Conservation (phyloP, 2,329 filamentous ascomycete genomes). For the Didymella exigua region DNA sequence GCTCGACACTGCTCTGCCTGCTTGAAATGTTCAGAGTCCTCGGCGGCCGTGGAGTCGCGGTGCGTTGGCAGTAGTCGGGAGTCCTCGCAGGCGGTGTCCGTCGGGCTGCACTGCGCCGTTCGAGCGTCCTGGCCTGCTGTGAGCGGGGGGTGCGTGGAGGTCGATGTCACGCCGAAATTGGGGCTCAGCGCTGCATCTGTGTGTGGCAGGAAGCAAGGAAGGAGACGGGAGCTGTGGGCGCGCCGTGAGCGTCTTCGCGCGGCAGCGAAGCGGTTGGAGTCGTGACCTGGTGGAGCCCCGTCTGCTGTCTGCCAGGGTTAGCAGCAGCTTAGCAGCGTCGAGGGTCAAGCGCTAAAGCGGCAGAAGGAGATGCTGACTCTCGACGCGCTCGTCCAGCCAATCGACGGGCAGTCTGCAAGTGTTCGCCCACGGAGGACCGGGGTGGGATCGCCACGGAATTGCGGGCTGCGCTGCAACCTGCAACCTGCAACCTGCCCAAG, state of each 20-base stretch:
- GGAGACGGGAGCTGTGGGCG: conserved; percentile 6
- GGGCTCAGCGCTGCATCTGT: conserved; percentile 13
- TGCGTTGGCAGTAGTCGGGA: conserved; percentile 1
- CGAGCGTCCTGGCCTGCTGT: conserved; percentile 15
- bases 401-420: conserved; percentile 17
- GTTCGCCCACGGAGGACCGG: conserved; percentile 8
- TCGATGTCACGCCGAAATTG: conserved; percentile 18
- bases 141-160: conserved; percentile 6
- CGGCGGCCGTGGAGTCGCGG: not conserved
- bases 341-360: conserved; percentile 20
- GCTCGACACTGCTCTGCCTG: not conserved
- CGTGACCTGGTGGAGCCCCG: conserved; percentile 27
- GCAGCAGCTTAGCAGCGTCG: conserved; percentile 11
- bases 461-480: not conserved
- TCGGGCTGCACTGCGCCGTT: conserved; percentile 27
- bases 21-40: conserved; percentile 1
- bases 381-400: conserved; percentile 22
- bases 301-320: conserved; percentile 17
- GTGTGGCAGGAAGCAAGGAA: conserved; percentile 8
- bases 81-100: conserved; percentile 23
- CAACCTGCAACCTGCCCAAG: conserved; percentile 1
- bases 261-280: conserved; percentile 25
- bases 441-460: conserved; percentile 4
- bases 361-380: conserved; percentile 25
- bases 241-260: conserved; percentile 15